A percentile compares a stretch with the other conserved stretches of the same genome.
These are phyloP conservation scores for Coemansia asiatica DNA, from an alignment of 192 early-diverging fungal species.

Conservation along the genomic window DNA sequence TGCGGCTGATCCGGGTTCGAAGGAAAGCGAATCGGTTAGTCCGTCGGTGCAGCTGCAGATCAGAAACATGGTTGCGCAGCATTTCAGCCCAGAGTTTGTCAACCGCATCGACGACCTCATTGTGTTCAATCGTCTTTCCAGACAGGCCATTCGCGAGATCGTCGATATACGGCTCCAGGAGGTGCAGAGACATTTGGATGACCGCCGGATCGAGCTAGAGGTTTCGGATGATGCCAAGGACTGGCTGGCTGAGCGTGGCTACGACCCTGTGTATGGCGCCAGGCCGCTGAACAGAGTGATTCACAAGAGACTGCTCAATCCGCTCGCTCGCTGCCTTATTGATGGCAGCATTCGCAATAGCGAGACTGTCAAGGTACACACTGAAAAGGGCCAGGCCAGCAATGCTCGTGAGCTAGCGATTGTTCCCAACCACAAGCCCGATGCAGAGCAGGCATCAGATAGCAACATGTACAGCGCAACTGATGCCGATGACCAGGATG, in stretches of 20 bases:
- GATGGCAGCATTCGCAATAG: conserved; percentile 62
- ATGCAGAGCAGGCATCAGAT: background rate
- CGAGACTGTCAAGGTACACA: conserved; percentile 57
- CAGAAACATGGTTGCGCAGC: conserved; percentile 66
- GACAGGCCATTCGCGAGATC: conserved; percentile 68
- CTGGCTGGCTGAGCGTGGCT: conserved; percentile 65
- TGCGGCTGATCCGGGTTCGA: conserved; percentile 33
- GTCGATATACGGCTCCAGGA: conserved; percentile 72
- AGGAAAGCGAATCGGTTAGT: conserved; percentile 50
- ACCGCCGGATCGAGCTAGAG: conserved; percentile 59
- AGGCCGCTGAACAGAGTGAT: conserved; percentile 70
- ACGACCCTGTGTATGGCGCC: conserved; percentile 70
- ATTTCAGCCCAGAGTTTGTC: conserved; percentile 77
- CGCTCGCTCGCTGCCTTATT: conserved; percentile 60
- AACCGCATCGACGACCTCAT: conserved; percentile 82
- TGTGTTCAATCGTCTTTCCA: conserved; percentile 73
- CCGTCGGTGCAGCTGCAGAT: conserved; percentile 62
- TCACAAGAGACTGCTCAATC: conserved; percentile 60
- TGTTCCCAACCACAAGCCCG: conserved; percentile 34
- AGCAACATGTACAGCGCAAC: background rate
- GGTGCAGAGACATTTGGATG: conserved; percentile 61
- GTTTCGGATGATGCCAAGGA: conserved; percentile 59
- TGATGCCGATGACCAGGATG: conserved; percentile 12
- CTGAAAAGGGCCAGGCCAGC: conserved; percentile 29
- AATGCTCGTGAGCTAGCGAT: conserved; percentile 22